phyloP scores from a whole-genome alignment of 2,329 filamentous ascomycete genomes.

The Sphaerulina vaccinii region DNA sequence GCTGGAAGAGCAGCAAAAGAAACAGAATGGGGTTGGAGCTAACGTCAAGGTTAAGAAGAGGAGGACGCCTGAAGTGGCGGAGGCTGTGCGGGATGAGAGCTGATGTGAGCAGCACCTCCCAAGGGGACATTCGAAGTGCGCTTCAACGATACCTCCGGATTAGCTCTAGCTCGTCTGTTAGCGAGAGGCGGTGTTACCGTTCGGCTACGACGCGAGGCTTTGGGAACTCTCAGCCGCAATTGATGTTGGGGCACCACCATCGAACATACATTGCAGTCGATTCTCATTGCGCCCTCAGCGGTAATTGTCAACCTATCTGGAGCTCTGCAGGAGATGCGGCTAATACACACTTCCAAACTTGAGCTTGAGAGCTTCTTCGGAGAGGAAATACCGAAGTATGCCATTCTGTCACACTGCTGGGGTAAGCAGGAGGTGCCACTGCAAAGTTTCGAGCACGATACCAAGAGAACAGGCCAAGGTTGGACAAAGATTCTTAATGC shows the following conservation, averaged over 20 bases:
- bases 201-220: too few relatives aligned
- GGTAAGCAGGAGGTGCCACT: constrained; percentile 10
- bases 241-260: too few relatives aligned
- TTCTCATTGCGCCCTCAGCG: too few relatives aligned
- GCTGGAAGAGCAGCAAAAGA: constrained; percentile 4
- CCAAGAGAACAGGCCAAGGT: neutral
- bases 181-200: too few relatives aligned
- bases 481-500: neutral
- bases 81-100: neutral
- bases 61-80: too few relatives aligned
- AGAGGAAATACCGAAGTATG: constrained; percentile 4
- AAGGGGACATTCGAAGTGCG: too few relatives aligned
- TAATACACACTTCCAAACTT: neutral
- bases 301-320: too few relatives aligned
- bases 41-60: neutral
- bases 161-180: too few relatives aligned
- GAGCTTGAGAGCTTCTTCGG: neutral
- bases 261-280: neutral
- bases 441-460: neutral
- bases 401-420: constrained; percentile 17
- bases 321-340: neutral
- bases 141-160: too few relatives aligned
- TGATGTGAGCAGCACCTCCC: neutral
- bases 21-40: neutral
- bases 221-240: too few relatives aligned